Evolutionary conservation across 495 filamentous ascomycete genomes (phyloP), one percentile per base, ranked within the genome.

Genomic region (Hypoxylon lenormandii): DNA sequence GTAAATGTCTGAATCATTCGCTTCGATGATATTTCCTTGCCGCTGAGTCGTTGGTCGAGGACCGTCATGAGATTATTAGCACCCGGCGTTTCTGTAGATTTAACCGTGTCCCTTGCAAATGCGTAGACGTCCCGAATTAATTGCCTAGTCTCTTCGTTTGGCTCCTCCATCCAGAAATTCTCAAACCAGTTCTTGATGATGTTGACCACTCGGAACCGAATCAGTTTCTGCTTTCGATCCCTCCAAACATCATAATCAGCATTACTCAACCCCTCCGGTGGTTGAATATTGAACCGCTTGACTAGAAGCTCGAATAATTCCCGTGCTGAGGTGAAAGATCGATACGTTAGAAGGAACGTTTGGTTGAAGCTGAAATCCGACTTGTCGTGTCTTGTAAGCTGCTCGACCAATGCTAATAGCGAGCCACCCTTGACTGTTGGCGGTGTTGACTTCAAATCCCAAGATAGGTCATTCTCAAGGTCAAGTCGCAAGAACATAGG

Each of bases 151-250:
- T 89, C 87, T 38, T 95, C 91, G 74, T 90, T 94, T 43, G 88
- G 86, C 19, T 91, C 89, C 76, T 98, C 95, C 95, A 98, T 97
- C 95, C 95, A 98, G 77, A 93, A 97, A 61, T 89, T 92, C 72
- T 98, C 94, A 70, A 98, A 93, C 95, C 95, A 98, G 76, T 87
- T 96, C 83, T 97, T 98, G 66, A 98, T 80, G 58, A 97, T 97
- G 75, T 97, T 98, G 70, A 98, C 93, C 7, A 98, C 92, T 45
- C 95, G 87, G 83, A 98, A 94, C 42, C 96, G 87, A 66, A 98
- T 97, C 4, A 91, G 89, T 72, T 94, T 96, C 78, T 97, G 96
- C 80, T 98, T 98, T 73, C 89, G 87, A 74, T 97, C 93, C 18
- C 90, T 85, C 95, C 95, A 98, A 66, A 86, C 82, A 51, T 95